Percentiles rank a stretch among this genome's conserved stretches.
Conservation (phyloP, 2,329 filamentous ascomycete genomes). For the Mycocentrospora acerina region DNA sequence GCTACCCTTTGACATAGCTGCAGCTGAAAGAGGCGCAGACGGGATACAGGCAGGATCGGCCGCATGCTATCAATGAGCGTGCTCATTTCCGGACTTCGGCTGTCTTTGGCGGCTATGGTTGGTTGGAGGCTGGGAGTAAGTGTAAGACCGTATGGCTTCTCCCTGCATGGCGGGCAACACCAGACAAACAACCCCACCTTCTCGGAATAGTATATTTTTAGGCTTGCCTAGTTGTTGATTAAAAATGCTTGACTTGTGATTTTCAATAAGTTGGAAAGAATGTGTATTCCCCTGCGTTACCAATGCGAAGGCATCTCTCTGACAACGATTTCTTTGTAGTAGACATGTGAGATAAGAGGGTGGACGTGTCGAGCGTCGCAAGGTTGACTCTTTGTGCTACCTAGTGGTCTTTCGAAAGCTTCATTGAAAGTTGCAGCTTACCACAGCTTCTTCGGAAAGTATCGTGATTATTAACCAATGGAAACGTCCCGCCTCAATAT, state of each 20-base stretch:
- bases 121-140: constrained; percentile 15
- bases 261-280: background rate
- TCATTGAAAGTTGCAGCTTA: no score
- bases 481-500: no score
- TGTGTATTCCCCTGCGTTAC: no score
- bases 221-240: constrained; percentile 8
- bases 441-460: no score
- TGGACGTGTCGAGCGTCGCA: no score
- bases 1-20: constrained; percentile 9
- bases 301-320: no score
- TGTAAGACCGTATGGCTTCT: constrained; percentile 24
- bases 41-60: constrained; percentile 18
- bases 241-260: background rate
- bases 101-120: constrained; percentile 16
- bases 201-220: constrained; percentile 10
- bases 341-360: no score
- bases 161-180: constrained; percentile 10
- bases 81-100: constrained; percentile 21
- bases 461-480: no score
- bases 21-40: constrained; percentile 24
- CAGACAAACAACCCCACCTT: constrained; percentile 6
- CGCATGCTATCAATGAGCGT: constrained; percentile 20
- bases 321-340: no score
- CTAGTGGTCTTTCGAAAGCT: no score
- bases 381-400: no score